Evolutionary conservation across 768 basidiomycete genomes (phyloP).

Genomic region (Suillus sp.): DNA sequence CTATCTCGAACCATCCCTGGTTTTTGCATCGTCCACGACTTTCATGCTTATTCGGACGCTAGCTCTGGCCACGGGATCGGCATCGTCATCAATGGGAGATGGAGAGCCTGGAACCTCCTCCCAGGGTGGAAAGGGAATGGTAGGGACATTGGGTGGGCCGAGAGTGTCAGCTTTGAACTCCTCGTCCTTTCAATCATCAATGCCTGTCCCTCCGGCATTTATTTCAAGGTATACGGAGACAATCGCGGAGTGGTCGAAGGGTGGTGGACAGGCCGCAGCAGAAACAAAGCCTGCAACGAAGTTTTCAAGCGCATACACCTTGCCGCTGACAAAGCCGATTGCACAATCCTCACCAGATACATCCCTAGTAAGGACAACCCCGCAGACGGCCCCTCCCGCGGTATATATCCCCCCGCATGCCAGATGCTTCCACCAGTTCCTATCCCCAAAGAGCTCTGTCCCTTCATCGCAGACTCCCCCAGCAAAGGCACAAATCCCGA

Average conservation of each 20-base stretch:
- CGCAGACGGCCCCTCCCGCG: constrained; percentile 23
- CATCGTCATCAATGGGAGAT: constrained; percentile 19
- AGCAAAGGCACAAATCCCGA: fast-evolving
- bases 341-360: constrained; percentile 22
- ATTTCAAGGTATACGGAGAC: constrained; percentile 21
- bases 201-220: not conserved
- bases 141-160: constrained; percentile 49
- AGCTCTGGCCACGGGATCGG: constrained; percentile 39
- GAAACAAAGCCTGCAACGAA: constrained; percentile 27
- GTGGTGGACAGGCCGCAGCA: constrained; percentile 37
- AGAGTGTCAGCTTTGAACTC: constrained; percentile 47
- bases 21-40: constrained; percentile 26
- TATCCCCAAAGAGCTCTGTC: constrained; percentile 8
- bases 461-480: not conserved
- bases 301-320: constrained; percentile 28
- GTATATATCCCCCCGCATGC: constrained; percentile 7
- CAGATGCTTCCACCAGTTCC: constrained; percentile 17
- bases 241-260: constrained; percentile 42
- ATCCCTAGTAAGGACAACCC: constrained; percentile 21
- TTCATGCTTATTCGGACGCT: constrained; percentile 44
- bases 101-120: constrained; percentile 36
- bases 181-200: constrained; percentile 29
- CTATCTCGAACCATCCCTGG: constrained; percentile 30
- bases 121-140: constrained; percentile 33
- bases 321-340: not conserved